A percentile compares a stretch with the other conserved stretches of the same genome.
Evolutionary conservation across 306 rosid species (phyloP).

Genomic region (Sesbania bispinosa): DNA sequence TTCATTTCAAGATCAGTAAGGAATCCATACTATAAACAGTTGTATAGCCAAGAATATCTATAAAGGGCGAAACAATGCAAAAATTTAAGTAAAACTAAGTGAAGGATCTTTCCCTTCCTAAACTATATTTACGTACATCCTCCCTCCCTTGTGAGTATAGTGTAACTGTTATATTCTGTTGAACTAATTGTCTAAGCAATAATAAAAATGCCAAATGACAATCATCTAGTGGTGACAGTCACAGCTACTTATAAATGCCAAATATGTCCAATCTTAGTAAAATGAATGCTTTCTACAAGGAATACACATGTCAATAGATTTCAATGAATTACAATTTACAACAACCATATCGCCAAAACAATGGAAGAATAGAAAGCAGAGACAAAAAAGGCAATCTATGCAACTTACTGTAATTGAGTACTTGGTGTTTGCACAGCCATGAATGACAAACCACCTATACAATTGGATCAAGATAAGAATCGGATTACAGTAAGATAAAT

Average conservation of each 20-base stretch:
- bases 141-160: background rate
- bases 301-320: background rate
- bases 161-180: background rate
- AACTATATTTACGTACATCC: background rate
- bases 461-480: conserved; percentile 18
- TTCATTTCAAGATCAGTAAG: background rate
- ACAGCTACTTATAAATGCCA: background rate
- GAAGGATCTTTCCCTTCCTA: background rate
- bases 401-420: conserved; percentile 62
- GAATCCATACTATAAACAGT: background rate
- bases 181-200: background rate
- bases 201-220: background rate
- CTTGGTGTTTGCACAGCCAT: conserved; percentile 50
- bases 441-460: conserved; percentile 57
- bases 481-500: background rate
- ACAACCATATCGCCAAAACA: background rate
- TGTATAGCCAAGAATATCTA: background rate
- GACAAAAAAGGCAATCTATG: background rate
- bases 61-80: background rate
- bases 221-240: background rate
- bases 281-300: background rate
- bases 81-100: background rate
- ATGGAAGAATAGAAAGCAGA: background rate
- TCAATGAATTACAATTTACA: background rate
- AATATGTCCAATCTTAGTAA: background rate